Base-by-base conservation (phyloP, 2,329 filamentous ascomycete species). In the Xylariaceae sp. region DNA sequence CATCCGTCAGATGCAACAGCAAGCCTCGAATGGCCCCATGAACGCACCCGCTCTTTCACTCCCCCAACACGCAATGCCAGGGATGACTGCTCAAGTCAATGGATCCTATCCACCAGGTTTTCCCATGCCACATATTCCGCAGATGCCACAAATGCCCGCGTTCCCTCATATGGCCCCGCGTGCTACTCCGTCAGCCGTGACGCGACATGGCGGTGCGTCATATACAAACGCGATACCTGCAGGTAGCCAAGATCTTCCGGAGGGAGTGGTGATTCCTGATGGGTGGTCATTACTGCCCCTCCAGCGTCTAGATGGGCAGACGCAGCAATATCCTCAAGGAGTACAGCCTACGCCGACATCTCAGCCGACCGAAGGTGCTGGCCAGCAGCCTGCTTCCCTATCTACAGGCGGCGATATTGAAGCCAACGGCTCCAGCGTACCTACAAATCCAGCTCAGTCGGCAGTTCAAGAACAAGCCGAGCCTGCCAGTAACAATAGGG, bases 221-320 rank as follows among this genome's bases (percentile, higher is more conserved):
- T 69, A 71, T 32, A 62, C 72, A 9, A 61, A 69, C 12, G 65
- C 74, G 1, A 81, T 83, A 38, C 76, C 78, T 4, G 67, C 79
- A 3, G 79, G 79, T 15, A 81, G 78, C 51, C 60, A 75, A 16
- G 78, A 82, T 7, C 66, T 85, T 8, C 81, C 81, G 0, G 73
- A 79, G 40, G 81, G 81, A 4, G 69, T 85, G n/a, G 70, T 74
- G 4, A 72, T 85, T 16, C 81, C 81, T 2, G 69, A 74, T 19
- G 81, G 81, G 4, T 85, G 81, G 81, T 76, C 78, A 17, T 61
- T 85, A 30, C 64, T 84, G 34, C 81, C 81, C 18, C 66, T 85
- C 2, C 74, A 82, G 48, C 70, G 77, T 18, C 50, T 78, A 8
- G 72, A 76, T 38, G 67, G 63, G n/a, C 55, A 59, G 34, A 15